These are phyloP conservation scores for Aphanomyces stellatus DNA, from an alignment of 352 stramenopile genomes.

Conservation along the genomic window DNA sequence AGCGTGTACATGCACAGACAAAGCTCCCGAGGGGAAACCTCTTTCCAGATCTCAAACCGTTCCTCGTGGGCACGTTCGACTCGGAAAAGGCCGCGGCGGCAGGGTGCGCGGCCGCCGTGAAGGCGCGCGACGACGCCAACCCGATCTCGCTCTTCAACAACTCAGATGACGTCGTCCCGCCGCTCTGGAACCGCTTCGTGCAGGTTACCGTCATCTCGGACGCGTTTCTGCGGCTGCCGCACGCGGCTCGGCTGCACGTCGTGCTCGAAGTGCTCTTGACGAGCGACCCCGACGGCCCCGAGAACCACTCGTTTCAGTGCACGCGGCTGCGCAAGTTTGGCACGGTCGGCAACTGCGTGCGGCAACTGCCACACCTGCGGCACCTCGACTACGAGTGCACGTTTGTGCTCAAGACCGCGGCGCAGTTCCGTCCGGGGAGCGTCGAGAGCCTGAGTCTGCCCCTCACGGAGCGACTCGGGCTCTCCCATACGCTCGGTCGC, in stretches of 20 bases:
- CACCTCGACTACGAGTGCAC: neutral
- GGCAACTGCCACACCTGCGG: slow-evolving; percentile 23
- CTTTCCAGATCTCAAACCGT: slow-evolving; percentile 33
- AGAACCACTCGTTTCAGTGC: neutral
- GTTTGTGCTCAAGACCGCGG: slow-evolving; percentile 5
- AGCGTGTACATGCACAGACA: slow-evolving; percentile 21
- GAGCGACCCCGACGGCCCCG: slow-evolving; percentile 13
- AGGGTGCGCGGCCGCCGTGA: slow-evolving; percentile 33
- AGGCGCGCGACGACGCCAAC: slow-evolving; percentile 31
- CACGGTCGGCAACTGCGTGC: neutral
- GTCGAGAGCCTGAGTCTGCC: neutral
- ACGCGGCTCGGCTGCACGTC: slow-evolving; percentile 37
- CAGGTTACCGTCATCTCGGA: slow-evolving; percentile 45
- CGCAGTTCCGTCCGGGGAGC: neutral
- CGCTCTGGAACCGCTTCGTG: slow-evolving; percentile 31
- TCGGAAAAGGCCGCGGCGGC: slow-evolving; percentile 32
- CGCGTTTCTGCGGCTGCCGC: slow-evolving; percentile 34
- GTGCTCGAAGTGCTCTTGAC: slow-evolving; percentile 32
- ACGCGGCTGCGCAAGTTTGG: neutral
- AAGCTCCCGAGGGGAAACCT: slow-evolving; percentile 30
- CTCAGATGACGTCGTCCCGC: slow-evolving; percentile 23
- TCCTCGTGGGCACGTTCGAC: slow-evolving; percentile 48
- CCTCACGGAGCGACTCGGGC: slow-evolving; percentile 13
- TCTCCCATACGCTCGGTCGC: neutral
- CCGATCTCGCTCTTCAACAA: slow-evolving; percentile 31